Base-by-base conservation (phyloP, 1,284 basidiomycete genomes). In the Pascua sp. region DNA sequence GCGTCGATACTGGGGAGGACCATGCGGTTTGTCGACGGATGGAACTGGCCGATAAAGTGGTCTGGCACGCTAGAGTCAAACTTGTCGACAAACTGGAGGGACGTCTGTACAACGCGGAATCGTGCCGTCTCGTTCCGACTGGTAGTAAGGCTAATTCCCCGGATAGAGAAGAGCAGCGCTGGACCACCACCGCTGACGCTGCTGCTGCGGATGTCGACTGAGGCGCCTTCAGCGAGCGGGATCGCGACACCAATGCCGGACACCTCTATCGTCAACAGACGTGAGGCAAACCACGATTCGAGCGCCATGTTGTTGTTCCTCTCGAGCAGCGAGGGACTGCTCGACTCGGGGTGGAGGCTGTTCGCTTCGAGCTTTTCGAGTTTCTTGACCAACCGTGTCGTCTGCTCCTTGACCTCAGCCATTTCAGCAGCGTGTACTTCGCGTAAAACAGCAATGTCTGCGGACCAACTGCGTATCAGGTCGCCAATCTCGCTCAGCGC, bases 401-500 rank as follows among this genome's bases (percentile, higher is more conserved):
- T 89, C 54, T 83, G 82, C 61, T 87, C 84, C 67, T 89, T 90
- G 78, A 96, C 90, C 51, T 86, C 86, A 40, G 84, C 84, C 8
- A 94, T 78, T 66, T 95, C 90, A 0, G 80, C 76, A 5, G 85
- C 84, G 41, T 91, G 84, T 64, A 87, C 84, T 64, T 89, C 86
- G 66, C 85, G 82, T 38, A 88, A 82, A 16, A 84, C 77, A 17
- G 86, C 78, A 53, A 94, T 81, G 67, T 95, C 92, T 8, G 83
- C 82, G 84, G 90, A 68, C 64, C 68, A 67, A 53, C 91, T 84
- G 68, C 91, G 89, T 49, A 93, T 77, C 56, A 93, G 88, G 71
- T 95, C 92, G 13, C 87, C 88, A 11, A 95, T 78, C 69, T 93
- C 89, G 39, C 87, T 87, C 51, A 95, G 86, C 0, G 92, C 92